Percentiles rank a stretch among this genome's conserved stretches.
Conservation (phyloP, 1,284 basidiomycete species). For the Butyriboletus appendiculatus region DNA sequence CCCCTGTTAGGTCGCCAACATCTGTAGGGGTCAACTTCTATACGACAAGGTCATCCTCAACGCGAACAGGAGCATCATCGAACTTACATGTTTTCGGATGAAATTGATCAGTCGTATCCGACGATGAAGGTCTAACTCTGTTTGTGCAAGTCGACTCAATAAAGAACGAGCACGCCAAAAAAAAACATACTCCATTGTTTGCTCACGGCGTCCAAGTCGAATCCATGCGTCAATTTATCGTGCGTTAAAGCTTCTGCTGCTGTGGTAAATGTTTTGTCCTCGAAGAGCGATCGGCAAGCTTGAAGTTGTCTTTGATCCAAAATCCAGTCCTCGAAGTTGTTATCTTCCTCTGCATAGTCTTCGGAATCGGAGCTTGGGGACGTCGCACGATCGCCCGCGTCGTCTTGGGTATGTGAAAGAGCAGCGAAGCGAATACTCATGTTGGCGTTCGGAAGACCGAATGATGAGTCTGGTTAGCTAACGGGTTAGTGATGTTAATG, state of each 20-base stretch:
- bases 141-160: slow-evolving; percentile 5
- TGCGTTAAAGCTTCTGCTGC: slow-evolving; percentile 63
- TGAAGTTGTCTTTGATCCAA: slow-evolving; percentile 60
- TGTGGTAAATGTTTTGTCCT: slow-evolving; percentile 61
- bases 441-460: slow-evolving; percentile 3
- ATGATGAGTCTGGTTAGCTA: background rate
- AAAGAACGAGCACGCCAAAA: background rate
- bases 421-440: slow-evolving; percentile 34
- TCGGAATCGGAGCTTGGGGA: slow-evolving; percentile 28
- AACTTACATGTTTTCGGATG: slow-evolving; percentile 69
- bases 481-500: background rate
- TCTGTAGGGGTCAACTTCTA: slow-evolving; percentile 55
- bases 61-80: slow-evolving; percentile 16
- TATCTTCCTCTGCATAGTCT: slow-evolving; percentile 57
- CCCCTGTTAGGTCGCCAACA: slow-evolving; percentile 50
- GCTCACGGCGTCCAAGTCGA: slow-evolving; percentile 59
- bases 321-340: slow-evolving; percentile 81
- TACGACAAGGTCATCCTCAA: background rate
- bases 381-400: slow-evolving; percentile 7
- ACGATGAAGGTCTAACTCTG: slow-evolving; percentile 66
- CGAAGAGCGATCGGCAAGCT: slow-evolving; percentile 81
- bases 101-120: slow-evolving; percentile 84
- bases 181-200: slow-evolving; percentile 50
- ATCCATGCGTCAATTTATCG: slow-evolving; percentile 63
- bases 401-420: slow-evolving; percentile 6